A percentile compares a stretch with the other conserved stretches of the same genome.
Conservation (phyloP, 768 basidiomycete genomes). For the Termitomyces sp. region DNA sequence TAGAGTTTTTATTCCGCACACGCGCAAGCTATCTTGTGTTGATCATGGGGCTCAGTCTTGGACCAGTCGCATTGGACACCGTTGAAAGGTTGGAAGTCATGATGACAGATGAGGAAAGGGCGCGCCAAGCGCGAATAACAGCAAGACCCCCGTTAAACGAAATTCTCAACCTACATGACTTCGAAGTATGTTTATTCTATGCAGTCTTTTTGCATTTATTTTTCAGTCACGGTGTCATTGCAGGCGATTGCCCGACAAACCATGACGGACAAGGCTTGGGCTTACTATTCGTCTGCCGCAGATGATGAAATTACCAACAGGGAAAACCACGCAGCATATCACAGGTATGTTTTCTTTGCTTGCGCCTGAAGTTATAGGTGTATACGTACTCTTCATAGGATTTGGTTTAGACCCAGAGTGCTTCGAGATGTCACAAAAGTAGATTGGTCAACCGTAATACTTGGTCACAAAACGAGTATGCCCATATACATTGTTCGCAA, state of each 20-base stretch:
- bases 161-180: conserved; percentile 89
- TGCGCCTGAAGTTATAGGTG: background rate
- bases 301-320: conserved; percentile 91
- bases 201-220: background rate
- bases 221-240: conserved; percentile 1
- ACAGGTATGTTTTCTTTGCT: conserved; percentile 44
- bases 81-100: conserved; percentile 56
- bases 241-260: conserved; percentile 79
- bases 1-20: background rate
- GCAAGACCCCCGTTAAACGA: conserved; percentile 69
- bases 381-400: conserved; percentile 22
- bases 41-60: conserved; percentile 38
- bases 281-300: conserved; percentile 93
- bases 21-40: conserved; percentile 4
- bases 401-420: conserved; percentile 90
- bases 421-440: conserved; percentile 80
- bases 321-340: conserved; percentile 89
- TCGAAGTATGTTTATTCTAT: conserved; percentile 53
- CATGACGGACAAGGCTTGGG: conserved; percentile 88
- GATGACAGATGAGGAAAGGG: conserved; percentile 67
- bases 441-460: conserved; percentile 80
- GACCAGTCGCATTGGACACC: conserved; percentile 64
- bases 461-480: conserved; percentile 70
- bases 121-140: conserved; percentile 52
- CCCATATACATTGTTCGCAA: conserved; percentile 71